Conservation (phyloP, 331 rosid species). For the Erythrophleum ivorense region DNA sequence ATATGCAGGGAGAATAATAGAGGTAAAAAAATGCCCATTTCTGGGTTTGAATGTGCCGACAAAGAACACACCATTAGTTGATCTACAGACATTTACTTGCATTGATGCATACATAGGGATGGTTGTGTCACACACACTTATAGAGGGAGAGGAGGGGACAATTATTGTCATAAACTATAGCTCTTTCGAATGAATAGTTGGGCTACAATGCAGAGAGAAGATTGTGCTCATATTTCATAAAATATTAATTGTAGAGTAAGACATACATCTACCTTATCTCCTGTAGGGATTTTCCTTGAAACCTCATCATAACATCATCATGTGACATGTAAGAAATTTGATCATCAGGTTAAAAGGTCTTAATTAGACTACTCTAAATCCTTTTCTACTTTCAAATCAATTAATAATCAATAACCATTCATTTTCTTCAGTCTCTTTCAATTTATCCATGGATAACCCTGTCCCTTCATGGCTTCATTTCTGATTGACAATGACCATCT, state of each 20-base stretch:
- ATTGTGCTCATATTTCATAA: background rate
- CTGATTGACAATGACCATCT: background rate
- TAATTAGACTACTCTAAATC: background rate
- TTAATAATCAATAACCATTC: conserved; percentile 2
- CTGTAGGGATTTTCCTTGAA: background rate
- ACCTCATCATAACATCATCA: background rate
- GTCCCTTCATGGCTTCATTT: background rate
- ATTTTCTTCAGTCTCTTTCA: background rate
- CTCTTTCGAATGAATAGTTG: background rate
- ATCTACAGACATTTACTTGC: background rate
- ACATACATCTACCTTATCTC: background rate
- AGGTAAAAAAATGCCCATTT: background rate
- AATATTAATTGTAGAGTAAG: background rate
- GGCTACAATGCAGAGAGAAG: background rate
- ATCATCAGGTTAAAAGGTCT: conserved; percentile 3
- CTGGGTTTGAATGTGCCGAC: background rate
- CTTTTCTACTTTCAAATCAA: background rate
- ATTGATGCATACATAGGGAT: background rate
- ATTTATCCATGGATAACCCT: background rate
- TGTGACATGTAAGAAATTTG: background rate
- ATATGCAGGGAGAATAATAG: background rate
- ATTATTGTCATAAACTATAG: background rate
- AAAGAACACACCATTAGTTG: background rate
- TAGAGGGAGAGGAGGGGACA: background rate
- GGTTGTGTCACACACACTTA: background rate